Evolutionary conservation across 192 early-diverging fungal species (phyloP).

Genomic region (Mortierella hygrophila): DNA sequence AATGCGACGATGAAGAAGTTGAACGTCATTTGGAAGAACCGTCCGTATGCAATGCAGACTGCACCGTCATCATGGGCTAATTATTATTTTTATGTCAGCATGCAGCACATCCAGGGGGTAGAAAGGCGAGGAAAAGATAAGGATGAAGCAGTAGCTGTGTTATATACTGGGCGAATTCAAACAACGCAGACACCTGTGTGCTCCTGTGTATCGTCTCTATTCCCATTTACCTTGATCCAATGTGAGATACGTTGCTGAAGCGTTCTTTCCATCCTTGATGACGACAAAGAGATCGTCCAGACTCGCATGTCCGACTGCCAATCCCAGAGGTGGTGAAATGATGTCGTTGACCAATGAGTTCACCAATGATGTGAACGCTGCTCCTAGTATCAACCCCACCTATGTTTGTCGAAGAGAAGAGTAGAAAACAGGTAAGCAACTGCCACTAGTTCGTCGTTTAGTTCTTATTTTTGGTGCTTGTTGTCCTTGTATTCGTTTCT

Average conservation of each 20-base stretch:
- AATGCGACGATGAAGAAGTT: conserved; percentile 42
- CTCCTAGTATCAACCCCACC: conserved; percentile 46
- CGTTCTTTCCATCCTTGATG: conserved; percentile 39
- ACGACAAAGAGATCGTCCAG: conserved; percentile 46
- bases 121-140: background rate
- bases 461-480: background rate
- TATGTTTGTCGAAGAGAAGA: conserved; percentile 1
- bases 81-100: background rate
- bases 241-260: conserved; percentile 24
- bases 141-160: background rate
- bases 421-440: background rate
- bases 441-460: background rate
- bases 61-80: conserved; percentile 43
- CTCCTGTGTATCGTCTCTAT: too few relatives aligned
- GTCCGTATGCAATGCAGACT: conserved; percentile 45
- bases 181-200: background rate
- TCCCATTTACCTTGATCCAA: conserved; percentile 29
- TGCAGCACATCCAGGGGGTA: background rate
- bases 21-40: conserved; percentile 40
- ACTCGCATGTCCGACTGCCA: conserved; percentile 35
- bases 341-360: conserved; percentile 45
- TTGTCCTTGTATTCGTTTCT: background rate
- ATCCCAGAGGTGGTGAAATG: conserved; percentile 40
- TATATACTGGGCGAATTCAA: too few relatives aligned
- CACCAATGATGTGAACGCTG: conserved; percentile 29